phyloP scores from a whole-genome alignment of 768 basidiomycete species.

The Xerocomus potaroensis region DNA sequence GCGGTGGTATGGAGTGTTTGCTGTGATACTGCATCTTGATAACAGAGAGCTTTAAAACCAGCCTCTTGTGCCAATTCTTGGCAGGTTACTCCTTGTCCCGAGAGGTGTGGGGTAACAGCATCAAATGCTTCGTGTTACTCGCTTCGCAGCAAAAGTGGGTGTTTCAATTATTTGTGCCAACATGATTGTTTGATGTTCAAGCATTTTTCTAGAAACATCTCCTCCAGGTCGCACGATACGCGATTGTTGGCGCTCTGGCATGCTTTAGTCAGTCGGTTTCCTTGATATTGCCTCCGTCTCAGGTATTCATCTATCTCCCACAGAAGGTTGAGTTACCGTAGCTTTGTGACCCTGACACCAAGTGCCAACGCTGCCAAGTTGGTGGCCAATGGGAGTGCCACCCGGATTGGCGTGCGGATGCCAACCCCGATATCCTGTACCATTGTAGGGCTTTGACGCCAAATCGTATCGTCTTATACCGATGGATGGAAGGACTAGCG shows the following conservation, averaged over 20 bases:
- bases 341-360: not conserved
- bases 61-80: not conserved
- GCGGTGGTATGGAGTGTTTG: slow-evolving; percentile 17
- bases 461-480: no score
- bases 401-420: not conserved
- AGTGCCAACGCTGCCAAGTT: not conserved
- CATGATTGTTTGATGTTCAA: not conserved
- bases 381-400: slow-evolving; percentile 5
- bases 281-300: not conserved
- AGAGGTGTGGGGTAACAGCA: no score
- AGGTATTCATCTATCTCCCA: slow-evolving; percentile 5
- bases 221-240: not conserved
- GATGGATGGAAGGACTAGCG: no score
- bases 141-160: not conserved
- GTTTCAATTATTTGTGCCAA: not conserved
- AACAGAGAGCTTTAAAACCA: not conserved
- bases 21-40: slow-evolving; percentile 7
- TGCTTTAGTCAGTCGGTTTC: no score
- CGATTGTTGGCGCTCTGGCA: no score
- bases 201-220: not conserved
- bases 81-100: not conserved
- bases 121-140: not conserved
- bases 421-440: not conserved
- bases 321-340: not conserved
- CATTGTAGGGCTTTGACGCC: no score